Conservation (phyloP, 352 stramenopile genomes). For the Globisporangium orthogonon region DNA sequence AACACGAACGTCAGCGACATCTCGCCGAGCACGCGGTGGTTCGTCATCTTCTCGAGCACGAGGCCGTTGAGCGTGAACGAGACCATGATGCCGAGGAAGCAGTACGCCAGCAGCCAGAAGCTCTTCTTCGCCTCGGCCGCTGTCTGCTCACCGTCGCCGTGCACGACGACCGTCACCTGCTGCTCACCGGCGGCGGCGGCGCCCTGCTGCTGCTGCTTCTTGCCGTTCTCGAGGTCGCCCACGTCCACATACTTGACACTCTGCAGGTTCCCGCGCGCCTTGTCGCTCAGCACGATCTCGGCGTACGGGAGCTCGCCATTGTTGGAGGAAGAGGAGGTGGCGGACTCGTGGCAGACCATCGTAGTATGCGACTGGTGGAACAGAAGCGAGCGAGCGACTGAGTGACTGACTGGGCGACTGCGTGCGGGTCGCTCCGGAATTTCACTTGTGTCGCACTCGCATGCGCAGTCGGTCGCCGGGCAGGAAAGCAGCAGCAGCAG, state of each 20-base stretch:
- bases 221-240: conserved; percentile 21
- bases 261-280: conserved; percentile 12
- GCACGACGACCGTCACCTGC: conserved; percentile 5
- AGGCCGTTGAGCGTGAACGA: conserved; percentile 81
- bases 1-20: conserved; percentile 84
- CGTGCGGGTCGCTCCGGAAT: conserved; percentile 13
- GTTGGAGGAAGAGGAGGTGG: conserved; percentile 18
- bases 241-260: conserved; percentile 25
- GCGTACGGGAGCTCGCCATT: conserved; percentile 44
- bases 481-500: neutral
- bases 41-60: conserved; percentile 82
- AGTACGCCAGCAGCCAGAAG: conserved; percentile 62
- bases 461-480: neutral
- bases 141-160: neutral
- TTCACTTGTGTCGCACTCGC: conserved; percentile 10
- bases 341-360: conserved; percentile 16
- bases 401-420: neutral
- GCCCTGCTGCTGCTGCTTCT: conserved; percentile 7
- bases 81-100: conserved; percentile 78
- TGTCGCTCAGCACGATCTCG: conserved; percentile 48
- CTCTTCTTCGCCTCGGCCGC: conserved; percentile 27
- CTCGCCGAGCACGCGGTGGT: conserved; percentile 70
- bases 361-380: neutral
- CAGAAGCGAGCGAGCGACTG: neutral
- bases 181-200: conserved; percentile 4